Conservation (phyloP, 2,329 filamentous ascomycete genomes). For the Magnaporthiopsis rhizophila region DNA sequence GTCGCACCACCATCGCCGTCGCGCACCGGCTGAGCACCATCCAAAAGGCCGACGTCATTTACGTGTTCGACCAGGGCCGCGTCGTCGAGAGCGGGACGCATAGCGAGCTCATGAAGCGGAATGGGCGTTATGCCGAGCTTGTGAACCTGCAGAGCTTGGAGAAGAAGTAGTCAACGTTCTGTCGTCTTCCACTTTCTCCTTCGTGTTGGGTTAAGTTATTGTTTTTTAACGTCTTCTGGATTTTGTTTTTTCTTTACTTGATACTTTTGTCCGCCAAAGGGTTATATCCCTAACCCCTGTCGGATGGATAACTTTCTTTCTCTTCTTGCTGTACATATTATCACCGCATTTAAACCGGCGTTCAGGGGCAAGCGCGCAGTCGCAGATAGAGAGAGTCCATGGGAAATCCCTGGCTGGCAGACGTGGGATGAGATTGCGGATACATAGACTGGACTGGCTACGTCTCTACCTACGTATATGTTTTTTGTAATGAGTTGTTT, state of each 20-base stretch:
- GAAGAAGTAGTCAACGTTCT: slow-evolving; percentile 26
- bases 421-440: neutral
- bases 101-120: slow-evolving; percentile 58
- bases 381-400: neutral
- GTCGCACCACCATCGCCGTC: slow-evolving; percentile 85
- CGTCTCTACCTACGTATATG: neutral
- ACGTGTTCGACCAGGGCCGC: slow-evolving; percentile 86
- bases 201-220: no score
- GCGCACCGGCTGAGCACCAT: slow-evolving; percentile 89
- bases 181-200: neutral
- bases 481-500: neutral
- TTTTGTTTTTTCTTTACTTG: neutral
- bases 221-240: no score
- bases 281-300: neutral
- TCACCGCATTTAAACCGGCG: neutral
- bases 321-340: neutral
- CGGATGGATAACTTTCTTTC: neutral
- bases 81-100: slow-evolving; percentile 84
- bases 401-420: neutral
- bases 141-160: slow-evolving; percentile 74
- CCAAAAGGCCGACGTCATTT: slow-evolving; percentile 87
- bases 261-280: no score
- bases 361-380: neutral
- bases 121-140: slow-evolving; percentile 68
- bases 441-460: neutral